These are phyloP conservation scores for Aspergillus baeticus DNA, from an alignment of 495 filamentous ascomycete genomes.

Conservation along the genomic window DNA sequence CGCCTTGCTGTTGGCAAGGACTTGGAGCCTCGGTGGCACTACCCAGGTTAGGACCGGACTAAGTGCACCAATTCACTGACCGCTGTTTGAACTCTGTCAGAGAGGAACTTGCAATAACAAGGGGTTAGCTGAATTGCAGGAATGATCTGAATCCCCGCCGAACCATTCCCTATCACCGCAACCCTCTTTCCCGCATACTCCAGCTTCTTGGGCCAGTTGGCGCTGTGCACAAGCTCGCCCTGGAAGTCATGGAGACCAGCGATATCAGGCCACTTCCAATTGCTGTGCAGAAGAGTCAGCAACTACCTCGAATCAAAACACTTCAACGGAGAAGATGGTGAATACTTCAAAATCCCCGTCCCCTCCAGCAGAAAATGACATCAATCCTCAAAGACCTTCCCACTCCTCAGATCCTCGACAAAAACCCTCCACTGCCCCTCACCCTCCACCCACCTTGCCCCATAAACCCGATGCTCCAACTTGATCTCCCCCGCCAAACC, in stretches of 20 bases:
- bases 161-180: slow-evolving; percentile 47
- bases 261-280: slow-evolving; percentile 45
- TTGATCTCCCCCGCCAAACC: slow-evolving; percentile 34
- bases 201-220: slow-evolving; percentile 37
- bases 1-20: too few relatives aligned
- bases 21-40: slow-evolving; percentile 2
- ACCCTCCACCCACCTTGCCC: slow-evolving; percentile 38
- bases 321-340: slow-evolving; percentile 4
- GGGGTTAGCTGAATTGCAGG: slow-evolving; percentile 26
- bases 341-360: slow-evolving; percentile 46
- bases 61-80: slow-evolving; percentile 32
- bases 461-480: slow-evolving; percentile 30
- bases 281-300: too few relatives aligned
- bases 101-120: too few relatives aligned
- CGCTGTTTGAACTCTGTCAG: neutral
- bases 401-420: slow-evolving; percentile 17
- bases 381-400: slow-evolving; percentile 23
- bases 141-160: slow-evolving; percentile 49
- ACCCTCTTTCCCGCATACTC: slow-evolving; percentile 45
- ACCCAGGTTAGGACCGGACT: slow-evolving; percentile 21
- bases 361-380: slow-evolving; percentile 46
- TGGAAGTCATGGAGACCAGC: slow-evolving; percentile 41
- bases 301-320: too few relatives aligned
- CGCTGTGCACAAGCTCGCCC: slow-evolving; percentile 48
- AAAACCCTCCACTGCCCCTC: slow-evolving; percentile 44